phyloP scores from a whole-genome alignment of 768 basidiomycete species.

The Trametes cinnabarina region DNA sequence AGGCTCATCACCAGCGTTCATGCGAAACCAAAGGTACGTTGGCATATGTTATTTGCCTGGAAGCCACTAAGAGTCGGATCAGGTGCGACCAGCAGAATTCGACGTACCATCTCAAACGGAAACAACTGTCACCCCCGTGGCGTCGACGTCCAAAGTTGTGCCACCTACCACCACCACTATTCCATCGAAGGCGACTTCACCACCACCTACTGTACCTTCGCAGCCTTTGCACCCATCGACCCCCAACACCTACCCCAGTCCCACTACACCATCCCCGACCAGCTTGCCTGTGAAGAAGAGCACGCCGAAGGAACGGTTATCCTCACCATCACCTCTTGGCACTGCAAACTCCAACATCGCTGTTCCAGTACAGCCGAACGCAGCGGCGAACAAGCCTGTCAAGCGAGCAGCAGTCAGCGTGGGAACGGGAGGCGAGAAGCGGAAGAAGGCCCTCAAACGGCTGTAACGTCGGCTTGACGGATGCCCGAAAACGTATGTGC shows the following conservation, averaged over 20 bases:
- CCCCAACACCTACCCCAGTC: slow-evolving; percentile 42
- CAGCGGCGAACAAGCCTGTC: slow-evolving; percentile 55
- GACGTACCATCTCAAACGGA: slow-evolving; percentile 38
- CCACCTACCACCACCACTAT: slow-evolving; percentile 34
- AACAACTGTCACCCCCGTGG: slow-evolving; percentile 31
- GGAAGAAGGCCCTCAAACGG: slow-evolving; percentile 86
- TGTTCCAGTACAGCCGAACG: slow-evolving; percentile 27
- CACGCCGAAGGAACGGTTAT: slow-evolving; percentile 55
- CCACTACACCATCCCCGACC: slow-evolving; percentile 34
- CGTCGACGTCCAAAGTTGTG: slow-evolving; percentile 21
- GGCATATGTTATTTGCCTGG: neutral
- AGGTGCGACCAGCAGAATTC: slow-evolving; percentile 63
- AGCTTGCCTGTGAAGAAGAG: slow-evolving; percentile 22
- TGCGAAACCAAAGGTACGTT: slow-evolving; percentile 70
- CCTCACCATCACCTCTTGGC: slow-evolving; percentile 66
- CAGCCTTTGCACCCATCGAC: slow-evolving; percentile 35
- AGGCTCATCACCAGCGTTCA: slow-evolving; percentile 89
- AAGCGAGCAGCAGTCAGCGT: slow-evolving; percentile 61
- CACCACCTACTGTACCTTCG: slow-evolving; percentile 39
- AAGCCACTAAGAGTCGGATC: neutral
- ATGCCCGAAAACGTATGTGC: neutral
- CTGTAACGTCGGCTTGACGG: slow-evolving; percentile 40
- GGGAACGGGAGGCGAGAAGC: slow-evolving; percentile 65
- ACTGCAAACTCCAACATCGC: slow-evolving; percentile 69
- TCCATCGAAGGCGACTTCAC: slow-evolving; percentile 32